A percentile compares a stretch with the other conserved stretches of the same genome.
phyloP scores from a whole-genome alignment of 305 asterid genomes.

The Solanum hybrid region DNA sequence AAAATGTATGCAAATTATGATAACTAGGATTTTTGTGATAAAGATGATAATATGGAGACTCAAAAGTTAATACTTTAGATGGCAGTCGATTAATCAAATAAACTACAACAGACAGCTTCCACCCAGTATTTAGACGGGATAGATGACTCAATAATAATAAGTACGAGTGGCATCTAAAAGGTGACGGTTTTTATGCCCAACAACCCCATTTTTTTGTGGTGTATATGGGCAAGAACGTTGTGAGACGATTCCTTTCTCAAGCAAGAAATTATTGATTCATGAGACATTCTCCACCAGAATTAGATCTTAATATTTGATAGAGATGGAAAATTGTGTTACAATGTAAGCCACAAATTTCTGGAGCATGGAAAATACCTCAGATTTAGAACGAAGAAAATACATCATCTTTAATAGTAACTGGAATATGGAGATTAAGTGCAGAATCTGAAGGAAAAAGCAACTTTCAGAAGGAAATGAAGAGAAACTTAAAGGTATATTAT shows the following conservation, averaged over 20 bases:
- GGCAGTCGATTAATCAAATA: background rate
- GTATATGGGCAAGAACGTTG: background rate
- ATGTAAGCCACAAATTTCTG: background rate
- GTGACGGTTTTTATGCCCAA: background rate
- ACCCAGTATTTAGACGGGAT: background rate
- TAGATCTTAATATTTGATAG: background rate
- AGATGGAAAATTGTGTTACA: background rate
- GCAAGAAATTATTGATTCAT: background rate
- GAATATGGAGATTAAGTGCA: background rate
- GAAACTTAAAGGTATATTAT: background rate
- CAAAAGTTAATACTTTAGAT: background rate
- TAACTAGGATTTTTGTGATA: background rate
- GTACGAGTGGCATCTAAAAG: background rate
- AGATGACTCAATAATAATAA: background rate
- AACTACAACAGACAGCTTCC: background rate
- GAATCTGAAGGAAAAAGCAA: background rate
- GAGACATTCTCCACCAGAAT: background rate
- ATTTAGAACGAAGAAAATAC: background rate
- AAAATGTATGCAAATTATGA: background rate
- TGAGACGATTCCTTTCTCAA: background rate
- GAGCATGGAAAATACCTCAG: background rate
- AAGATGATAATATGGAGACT: background rate
- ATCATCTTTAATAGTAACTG: background rate
- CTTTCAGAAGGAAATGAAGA: background rate
- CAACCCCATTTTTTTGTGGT: background rate